Percentiles rank a stretch among this genome's conserved stretches.
phyloP scores from a whole-genome alignment of 2,329 filamentous ascomycete species.

The Diaporthe velutina region DNA sequence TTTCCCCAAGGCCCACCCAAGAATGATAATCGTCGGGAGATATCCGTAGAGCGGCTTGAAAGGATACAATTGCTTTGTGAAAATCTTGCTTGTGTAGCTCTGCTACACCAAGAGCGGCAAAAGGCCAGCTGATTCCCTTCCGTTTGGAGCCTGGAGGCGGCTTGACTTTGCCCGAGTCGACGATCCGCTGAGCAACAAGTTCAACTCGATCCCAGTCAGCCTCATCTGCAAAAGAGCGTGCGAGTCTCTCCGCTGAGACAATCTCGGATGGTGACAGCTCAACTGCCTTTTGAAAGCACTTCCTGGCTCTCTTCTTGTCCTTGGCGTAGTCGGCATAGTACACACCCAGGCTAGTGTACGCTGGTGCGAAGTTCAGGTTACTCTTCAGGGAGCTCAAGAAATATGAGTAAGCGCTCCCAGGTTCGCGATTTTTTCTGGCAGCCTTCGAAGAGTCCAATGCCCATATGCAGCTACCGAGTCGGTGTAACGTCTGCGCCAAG shows the following conservation, averaged over 20 bases:
- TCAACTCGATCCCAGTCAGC: constrained; percentile 98
- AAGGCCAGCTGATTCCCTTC: constrained; percentile 95
- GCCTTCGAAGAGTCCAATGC: constrained; percentile 80
- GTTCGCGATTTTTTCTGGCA: constrained; percentile 79
- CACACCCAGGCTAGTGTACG: constrained; percentile 90
- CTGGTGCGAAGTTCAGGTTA: constrained; percentile 88
- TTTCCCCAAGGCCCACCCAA: constrained; percentile 97
- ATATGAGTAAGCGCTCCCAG: constrained; percentile 81
- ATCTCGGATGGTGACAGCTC: constrained; percentile 91
- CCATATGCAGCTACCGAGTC: constrained; percentile 90
- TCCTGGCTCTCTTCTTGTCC: constrained; percentile 87
- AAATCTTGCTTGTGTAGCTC: constrained; percentile 96
- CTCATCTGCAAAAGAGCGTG: constrained; percentile 86
- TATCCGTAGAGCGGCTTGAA: constrained; percentile 88
- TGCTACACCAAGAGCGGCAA: constrained; percentile 91
- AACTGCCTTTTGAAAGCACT: constrained; percentile 96
- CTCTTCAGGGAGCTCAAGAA: constrained; percentile 88
- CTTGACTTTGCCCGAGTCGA: constrained; percentile 94
- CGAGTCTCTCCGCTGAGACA: constrained; percentile 87
- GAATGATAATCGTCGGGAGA: constrained; percentile 91
- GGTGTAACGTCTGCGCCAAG: constrained; percentile 87
- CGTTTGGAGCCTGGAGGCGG: constrained; percentile 93
- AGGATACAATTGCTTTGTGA: constrained; percentile 88
- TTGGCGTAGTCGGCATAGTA: constrained; percentile 93
- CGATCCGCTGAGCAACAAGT: constrained; percentile 87